A percentile compares a stretch with the other conserved stretches of the same genome.
Conservation (phyloP, 768 basidiomycete species). For the Xerocomellus amylosporus region DNA sequence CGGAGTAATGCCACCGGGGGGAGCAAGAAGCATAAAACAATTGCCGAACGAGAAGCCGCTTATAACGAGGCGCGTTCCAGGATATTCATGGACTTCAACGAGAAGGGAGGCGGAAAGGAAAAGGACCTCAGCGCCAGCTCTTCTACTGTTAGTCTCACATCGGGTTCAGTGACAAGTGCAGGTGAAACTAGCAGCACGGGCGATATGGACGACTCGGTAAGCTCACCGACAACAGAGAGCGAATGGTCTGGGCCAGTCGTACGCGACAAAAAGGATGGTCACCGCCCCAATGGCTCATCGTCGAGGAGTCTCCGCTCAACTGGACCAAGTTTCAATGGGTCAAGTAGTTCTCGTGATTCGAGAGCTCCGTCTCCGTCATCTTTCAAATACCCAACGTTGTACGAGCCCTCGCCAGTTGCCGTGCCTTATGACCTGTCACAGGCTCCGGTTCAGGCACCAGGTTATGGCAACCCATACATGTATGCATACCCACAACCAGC, state of each 20-base stretch:
- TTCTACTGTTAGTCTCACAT: constrained; percentile 68
- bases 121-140: constrained; percentile 77
- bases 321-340: constrained; percentile 49
- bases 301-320: constrained; percentile 58
- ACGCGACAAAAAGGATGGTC: constrained; percentile 55
- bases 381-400: constrained; percentile 70
- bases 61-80: constrained; percentile 83
- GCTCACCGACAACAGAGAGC: constrained; percentile 76
- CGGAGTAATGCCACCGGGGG: constrained; percentile 62
- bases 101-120: constrained; percentile 62
- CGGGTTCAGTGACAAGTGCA: constrained; percentile 58
- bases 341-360: constrained; percentile 66
- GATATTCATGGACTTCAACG: constrained; percentile 83
- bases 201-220: constrained; percentile 65
- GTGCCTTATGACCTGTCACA: constrained; percentile 33
- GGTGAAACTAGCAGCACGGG: constrained; percentile 59
- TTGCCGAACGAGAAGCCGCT: constrained; percentile 86
- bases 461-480: constrained; percentile 34
- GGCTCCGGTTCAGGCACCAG: constrained; percentile 27
- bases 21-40: constrained; percentile 70
- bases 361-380: constrained; percentile 69
- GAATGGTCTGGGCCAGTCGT: constrained; percentile 67
- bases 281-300: constrained; percentile 55
- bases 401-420: constrained; percentile 50
- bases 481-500: constrained; percentile 43